Evolutionary conservation across 1,139 yeast genomes (phyloP).

Genomic region (Blastobotrys malaysiensis): DNA sequence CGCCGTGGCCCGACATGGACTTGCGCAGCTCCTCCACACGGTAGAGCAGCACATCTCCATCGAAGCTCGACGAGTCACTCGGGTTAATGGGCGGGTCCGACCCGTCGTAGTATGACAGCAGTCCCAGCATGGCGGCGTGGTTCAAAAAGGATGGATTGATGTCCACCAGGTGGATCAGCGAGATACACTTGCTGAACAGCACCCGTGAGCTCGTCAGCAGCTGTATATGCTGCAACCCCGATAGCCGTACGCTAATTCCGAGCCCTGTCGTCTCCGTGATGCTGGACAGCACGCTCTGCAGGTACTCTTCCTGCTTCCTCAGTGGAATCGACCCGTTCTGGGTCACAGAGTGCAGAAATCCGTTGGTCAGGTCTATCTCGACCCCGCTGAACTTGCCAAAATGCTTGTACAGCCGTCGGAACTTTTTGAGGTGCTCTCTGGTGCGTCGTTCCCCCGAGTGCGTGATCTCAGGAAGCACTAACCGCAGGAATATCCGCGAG

Average conservation of each 20-base stretch:
- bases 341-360: conserved; percentile 10
- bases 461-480: conserved; percentile 13
- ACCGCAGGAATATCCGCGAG: conserved; percentile 10
- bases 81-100: conserved; percentile 11
- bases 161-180: conserved; percentile 14
- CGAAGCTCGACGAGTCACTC: background rate
- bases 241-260: conserved; percentile 10
- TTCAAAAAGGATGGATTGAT: conserved; percentile 11
- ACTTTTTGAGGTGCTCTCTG: conserved; percentile 7
- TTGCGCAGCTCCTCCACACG: conserved; percentile 3
- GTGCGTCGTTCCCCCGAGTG: conserved; percentile 7
- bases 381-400: conserved; percentile 12
- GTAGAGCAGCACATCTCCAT: conserved; percentile 10
- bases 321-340: conserved; percentile 3
- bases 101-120: conserved; percentile 12
- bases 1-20: conserved; percentile 5
- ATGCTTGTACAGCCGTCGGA: conserved; percentile 6
- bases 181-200: conserved; percentile 4
- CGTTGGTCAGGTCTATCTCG: conserved; percentile 15
- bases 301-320: conserved; percentile 7
- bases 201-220: conserved; percentile 8
- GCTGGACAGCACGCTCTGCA: conserved; percentile 6
- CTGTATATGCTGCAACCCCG: conserved; percentile 12
- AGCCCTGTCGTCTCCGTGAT: conserved; percentile 4
- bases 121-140: conserved; percentile 8